Base-by-base conservation (phyloP, 495 filamentous ascomycete genomes). In the Glonium stellatum region DNA sequence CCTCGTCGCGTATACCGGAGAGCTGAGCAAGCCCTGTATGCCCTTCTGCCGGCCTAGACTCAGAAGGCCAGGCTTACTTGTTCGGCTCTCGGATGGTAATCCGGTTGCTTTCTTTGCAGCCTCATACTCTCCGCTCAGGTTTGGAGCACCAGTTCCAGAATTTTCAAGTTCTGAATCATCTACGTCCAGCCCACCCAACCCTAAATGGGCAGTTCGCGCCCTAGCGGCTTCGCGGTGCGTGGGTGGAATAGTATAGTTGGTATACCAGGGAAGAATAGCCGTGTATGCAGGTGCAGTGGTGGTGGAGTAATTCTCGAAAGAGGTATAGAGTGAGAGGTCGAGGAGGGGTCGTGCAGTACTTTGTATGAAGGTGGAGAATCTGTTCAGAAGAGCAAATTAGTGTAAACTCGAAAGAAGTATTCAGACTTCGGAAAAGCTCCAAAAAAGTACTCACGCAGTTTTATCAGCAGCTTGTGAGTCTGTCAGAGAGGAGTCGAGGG, bases 191-290 rank as follows among this genome's bases (percentile, higher is more conserved):
- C 79, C 78, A 5, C 83, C 83, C 55, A 96, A 76, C 25, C 86
- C 85, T 13, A 96, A 81, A 65, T 89, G 83, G 34, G 80, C 82
- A n/a, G 87, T 91, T 53, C 86, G 81, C 18, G 71, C 61, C 67
- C 85, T 82, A 47, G 90, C 90, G 50, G 84, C 75, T 41, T 82
- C 72, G 57, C 89, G 87, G 25, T 84, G 73, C 56, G 77, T 75
- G 4, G 84, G 84, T 2, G 87, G 88, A 19, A 89, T 80, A 50
- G 85, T 86, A 82, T 89, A 97, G 67, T 87, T 87, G 53, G 86
- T 80, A 9, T 93, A 88, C 78, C 91, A 91, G 21, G 86, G 84
- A 34, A 96, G 83, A 58, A 95, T 80, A 4, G 75, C 70, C 56
- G 83, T 84, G 75, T 87, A 92, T 35, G 88, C 83, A 9, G 90